Evolutionary conservation across 2,329 filamentous ascomycete genomes (phyloP).

Genomic region (Colletotrichum tabaci): DNA sequence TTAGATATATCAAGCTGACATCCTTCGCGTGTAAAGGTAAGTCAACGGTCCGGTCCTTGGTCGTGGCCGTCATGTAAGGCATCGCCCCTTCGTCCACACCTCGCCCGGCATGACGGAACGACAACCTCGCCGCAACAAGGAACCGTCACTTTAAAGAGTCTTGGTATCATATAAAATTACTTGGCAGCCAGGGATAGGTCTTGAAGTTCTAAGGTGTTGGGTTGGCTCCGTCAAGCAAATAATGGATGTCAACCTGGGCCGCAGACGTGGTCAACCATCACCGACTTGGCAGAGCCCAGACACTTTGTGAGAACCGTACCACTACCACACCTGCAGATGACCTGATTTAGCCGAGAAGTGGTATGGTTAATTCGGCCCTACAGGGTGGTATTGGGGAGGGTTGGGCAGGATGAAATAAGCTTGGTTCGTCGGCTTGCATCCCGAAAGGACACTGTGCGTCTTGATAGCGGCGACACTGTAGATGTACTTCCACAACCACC

Average conservation of each 20-base stretch:
- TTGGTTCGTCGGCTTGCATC: constrained; percentile 27
- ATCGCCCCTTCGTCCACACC: too few species aligned
- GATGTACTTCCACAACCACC: constrained; percentile 17
- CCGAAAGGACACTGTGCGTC: constrained; percentile 11
- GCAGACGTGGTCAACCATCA: not conserved
- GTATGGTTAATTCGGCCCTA: constrained; percentile 3
- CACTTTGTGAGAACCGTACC: constrained; percentile 20
- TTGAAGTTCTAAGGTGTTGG: not conserved
- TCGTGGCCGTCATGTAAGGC: not conserved
- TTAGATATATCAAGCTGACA: not conserved
- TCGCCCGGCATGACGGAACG: not conserved
- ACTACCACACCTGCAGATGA: constrained; percentile 1
- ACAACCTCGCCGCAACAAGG: not conserved
- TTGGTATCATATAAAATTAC: not conserved
- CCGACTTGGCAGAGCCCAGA: constrained; percentile 4
- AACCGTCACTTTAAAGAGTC: not conserved
- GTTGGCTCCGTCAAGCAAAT: constrained; percentile 1
- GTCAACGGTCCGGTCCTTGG: not conserved
- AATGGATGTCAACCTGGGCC: not conserved
- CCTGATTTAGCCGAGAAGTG: constrained; percentile 4
- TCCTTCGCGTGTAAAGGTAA: too few species aligned
- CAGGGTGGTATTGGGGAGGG: constrained; percentile 24
- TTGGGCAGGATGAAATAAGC: constrained; percentile 23
- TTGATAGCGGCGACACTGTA: not conserved
- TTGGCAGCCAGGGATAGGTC: not conserved